phyloP scores from a whole-genome alignment of 495 filamentous ascomycete genomes.

The Massariosphaeria phaeospora region DNA sequence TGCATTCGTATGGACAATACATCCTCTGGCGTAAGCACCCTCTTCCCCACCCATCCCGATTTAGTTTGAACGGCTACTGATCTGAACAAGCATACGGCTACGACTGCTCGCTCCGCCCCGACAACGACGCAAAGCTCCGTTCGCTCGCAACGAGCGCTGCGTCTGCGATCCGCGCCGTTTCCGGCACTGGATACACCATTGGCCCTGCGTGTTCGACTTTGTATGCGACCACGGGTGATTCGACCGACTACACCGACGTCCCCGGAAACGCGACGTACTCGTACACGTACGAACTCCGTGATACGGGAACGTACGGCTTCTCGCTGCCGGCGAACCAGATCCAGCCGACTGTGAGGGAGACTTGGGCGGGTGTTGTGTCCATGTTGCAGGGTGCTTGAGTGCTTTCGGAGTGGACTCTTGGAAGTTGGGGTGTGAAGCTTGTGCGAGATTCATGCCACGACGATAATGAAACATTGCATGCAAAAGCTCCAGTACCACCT shows the following conservation, averaged over 20 bases:
- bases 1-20: conserved; percentile 55
- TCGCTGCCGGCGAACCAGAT: conserved; percentile 24
- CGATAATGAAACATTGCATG: too few relatives aligned
- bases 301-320: conserved; percentile 22
- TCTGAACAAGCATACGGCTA: conserved; percentile 21
- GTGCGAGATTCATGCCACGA: too few relatives aligned
- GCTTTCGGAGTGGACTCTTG: too few relatives aligned
- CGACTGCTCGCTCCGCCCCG: conserved; percentile 9
- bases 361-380: conserved; percentile 18
- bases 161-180: conserved; percentile 18
- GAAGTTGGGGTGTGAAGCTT: too few relatives aligned
- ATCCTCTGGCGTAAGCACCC: conserved; percentile 38
- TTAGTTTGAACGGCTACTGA: too few relatives aligned
- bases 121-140: conserved; percentile 19
- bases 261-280: conserved; percentile 21
- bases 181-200: conserved; percentile 18
- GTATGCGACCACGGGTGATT: conserved; percentile 19
- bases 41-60: not conserved
- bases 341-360: conserved; percentile 24
- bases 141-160: conserved; percentile 15
- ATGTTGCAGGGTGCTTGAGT: conserved; percentile 19
- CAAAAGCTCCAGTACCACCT: too few relatives aligned
- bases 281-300: conserved; percentile 24
- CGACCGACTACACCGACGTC: conserved; percentile 20
- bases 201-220: conserved; percentile 22